Evolutionary conservation across 208 protist genomes (phyloP).

Genomic region (Wallacemonas sp.): DNA sequence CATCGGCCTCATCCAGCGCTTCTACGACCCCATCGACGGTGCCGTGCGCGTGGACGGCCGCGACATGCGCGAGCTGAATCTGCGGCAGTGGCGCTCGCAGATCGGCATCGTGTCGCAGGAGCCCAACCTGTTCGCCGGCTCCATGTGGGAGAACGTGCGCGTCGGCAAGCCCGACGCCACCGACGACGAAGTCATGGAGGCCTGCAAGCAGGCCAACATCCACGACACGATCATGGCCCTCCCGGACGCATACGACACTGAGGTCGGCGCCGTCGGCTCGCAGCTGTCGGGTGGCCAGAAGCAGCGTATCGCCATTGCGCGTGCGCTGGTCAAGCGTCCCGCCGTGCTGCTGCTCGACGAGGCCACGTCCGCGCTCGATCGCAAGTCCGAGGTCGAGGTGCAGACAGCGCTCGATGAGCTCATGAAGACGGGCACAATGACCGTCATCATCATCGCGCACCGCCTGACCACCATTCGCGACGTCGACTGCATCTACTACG

Average conservation of each 20-base stretch:
- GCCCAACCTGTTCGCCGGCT: conserved; percentile 71
- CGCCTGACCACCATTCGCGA: conserved; percentile 87
- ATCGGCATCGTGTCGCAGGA: conserved; percentile 90
- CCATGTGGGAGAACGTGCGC: conserved; percentile 77
- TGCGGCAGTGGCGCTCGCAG: conserved; percentile 54
- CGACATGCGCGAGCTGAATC: conserved; percentile 53
- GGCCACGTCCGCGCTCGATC: conserved; percentile 90
- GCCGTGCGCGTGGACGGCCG: conserved; percentile 59
- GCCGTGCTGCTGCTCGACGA: conserved; percentile 90
- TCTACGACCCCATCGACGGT: conserved; percentile 80
- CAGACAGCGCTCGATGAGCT: conserved; percentile 75
- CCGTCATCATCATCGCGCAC: conserved; percentile 90
- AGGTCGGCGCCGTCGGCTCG: conserved; percentile 75
- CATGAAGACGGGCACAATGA: conserved; percentile 64
- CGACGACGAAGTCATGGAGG: conserved; percentile 70
- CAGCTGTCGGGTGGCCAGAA: conserved; percentile 91
- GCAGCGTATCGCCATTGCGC: conserved; percentile 90
- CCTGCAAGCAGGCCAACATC: conserved; percentile 74
- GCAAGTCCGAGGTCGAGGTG: conserved; percentile 89
- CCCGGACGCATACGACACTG: conserved; percentile 81
- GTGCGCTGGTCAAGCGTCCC: conserved; percentile 77
- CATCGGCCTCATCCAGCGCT: conserved; percentile 82
- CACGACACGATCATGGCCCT: conserved; percentile 86
- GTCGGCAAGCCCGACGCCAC: conserved; percentile 57
- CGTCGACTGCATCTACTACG: conserved; percentile 88